Base-by-base conservation (phyloP, 495 filamentous ascomycete genomes). In the Terfezia claveryi region DNA sequence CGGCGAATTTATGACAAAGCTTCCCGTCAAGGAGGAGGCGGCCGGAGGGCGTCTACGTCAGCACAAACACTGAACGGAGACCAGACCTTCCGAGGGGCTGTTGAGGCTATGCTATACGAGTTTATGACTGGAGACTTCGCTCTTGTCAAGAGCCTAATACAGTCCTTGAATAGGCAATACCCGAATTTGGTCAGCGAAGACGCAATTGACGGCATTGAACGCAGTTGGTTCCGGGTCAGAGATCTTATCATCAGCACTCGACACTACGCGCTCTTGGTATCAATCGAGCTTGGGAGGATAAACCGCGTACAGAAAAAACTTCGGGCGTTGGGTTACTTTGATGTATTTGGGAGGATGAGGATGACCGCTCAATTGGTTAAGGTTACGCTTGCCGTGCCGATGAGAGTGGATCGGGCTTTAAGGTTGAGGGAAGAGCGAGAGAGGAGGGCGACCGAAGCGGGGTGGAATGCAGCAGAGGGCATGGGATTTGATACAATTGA, bases 121-220 rank as follows among this genome's bases (percentile, higher is more conserved):
- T 71, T 71, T 38, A 63, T 71, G 51, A 66, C 57, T 36, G 69
- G 69, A 4, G 69, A 71, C 58, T 71, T 71, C 52, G 62, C 55
- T 1, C 58, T 69, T 17, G 69, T 71, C 16, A 57, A 69, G 32
- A 55, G 62, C 46, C 63, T 63, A 41, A 59, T 71, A 10, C 63
- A 66, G 56, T 56, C 61, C 23, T 52, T 70, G 38, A 62, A 67
- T 38, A 52, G 54, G 16, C 64, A 66, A 49, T 71, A 71, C 56
- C 69, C 69, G 9, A 61, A 65, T 32, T 55, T 71, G 7, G 58
- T 71, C 20, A 69, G 65, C 52, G 64, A 68, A 50, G 67, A 69
- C 41, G 67, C 68, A 17, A 68, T 71, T 10, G 58, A 64, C 23
- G 67, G 61, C 23, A 62, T 71, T 37, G 69, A 71, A 54, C 60